phyloP scores from a whole-genome alignment of 225 moss, liverwort and hornwort species.

The Pseudisothecium myosuroides region DNA sequence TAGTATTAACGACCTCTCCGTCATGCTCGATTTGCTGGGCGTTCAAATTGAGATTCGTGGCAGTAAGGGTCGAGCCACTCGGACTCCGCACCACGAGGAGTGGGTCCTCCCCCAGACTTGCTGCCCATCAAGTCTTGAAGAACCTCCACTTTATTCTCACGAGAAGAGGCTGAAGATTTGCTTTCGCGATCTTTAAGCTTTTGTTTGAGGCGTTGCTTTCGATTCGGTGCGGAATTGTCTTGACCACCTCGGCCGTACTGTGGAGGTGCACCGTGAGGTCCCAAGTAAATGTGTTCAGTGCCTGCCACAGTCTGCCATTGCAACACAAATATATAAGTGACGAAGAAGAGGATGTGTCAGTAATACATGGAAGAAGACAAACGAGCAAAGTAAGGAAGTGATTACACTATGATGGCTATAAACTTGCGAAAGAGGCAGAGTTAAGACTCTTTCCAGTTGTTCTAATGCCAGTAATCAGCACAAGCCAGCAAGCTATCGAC shows the following conservation, averaged over 20 bases:
- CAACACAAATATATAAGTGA: not conserved
- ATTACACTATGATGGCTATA: not conserved
- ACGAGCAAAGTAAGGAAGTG: not conserved
- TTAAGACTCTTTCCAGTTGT: not conserved
- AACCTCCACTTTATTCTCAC: slow-evolving; percentile 99
- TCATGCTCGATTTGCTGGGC: slow-evolving; percentile 51
- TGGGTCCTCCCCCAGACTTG: slow-evolving; percentile 25
- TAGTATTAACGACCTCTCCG: not conserved
- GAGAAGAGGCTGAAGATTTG: slow-evolving; percentile 52
- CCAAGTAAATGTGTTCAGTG: slow-evolving; percentile 75
- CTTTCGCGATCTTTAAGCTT: slow-evolving; percentile 93
- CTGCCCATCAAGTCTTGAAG: slow-evolving; percentile 92
- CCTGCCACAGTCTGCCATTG: slow-evolving; percentile 47
- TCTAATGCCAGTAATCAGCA: not conserved
- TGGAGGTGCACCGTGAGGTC: slow-evolving; percentile 92
- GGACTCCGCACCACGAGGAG: slow-evolving; percentile 38
- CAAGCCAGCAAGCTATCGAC: not conserved
- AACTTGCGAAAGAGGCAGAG: not conserved
- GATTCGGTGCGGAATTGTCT: slow-evolving; percentile 51
- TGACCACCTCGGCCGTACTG: slow-evolving; percentile 47
- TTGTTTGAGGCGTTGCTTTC: slow-evolving; percentile 91
- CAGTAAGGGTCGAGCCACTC: slow-evolving; percentile 99
- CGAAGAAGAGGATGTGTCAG: not conserved
- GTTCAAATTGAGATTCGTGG: slow-evolving; percentile 94
- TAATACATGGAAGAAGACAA: not conserved